Conservation (phyloP, 1,284 basidiomycete species). For the Apiotrichum brassicae region DNA sequence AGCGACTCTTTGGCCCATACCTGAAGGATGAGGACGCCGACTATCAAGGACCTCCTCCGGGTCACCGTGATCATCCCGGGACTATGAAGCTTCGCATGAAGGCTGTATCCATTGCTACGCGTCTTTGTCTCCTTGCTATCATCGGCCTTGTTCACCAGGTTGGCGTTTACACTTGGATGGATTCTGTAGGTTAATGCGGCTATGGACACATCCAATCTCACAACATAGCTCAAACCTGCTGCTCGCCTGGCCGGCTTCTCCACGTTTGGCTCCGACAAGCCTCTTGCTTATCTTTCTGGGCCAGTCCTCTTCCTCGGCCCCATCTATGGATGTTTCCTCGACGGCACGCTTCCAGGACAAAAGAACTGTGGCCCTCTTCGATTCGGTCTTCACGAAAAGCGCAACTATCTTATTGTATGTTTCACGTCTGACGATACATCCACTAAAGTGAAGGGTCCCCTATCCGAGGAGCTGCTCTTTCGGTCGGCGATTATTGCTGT, state of each 20-base stretch:
- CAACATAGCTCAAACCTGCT: constrained; percentile 21
- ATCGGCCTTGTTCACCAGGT: constrained; percentile 23
- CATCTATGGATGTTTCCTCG: constrained; percentile 60
- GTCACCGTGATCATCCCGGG: constrained; percentile 43
- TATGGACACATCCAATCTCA: too few relatives aligned
- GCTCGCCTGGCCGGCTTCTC: constrained; percentile 31
- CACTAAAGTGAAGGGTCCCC: constrained; percentile 59
- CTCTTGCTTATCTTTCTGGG: constrained; percentile 60
- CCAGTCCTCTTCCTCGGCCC: constrained; percentile 79
- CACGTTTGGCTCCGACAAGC: constrained; percentile 11
- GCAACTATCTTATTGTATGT: constrained; percentile 75
- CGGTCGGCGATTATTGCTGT: constrained; percentile 72
- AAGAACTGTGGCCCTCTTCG: constrained; percentile 2
- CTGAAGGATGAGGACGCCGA: background rate
- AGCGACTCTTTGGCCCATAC: constrained; percentile 24
- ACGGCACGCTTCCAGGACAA: constrained; percentile 59
- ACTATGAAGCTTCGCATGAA: constrained; percentile 42
- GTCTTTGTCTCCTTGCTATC: constrained; percentile 29
- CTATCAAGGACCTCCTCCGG: constrained; percentile 8
- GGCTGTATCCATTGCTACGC: constrained; percentile 38
- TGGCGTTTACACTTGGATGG: constrained; percentile 7
- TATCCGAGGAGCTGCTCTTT: constrained; percentile 91
- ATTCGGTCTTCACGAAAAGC: constrained; percentile 44
- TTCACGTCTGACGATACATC: too few relatives aligned
- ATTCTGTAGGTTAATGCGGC: too few relatives aligned